These are phyloP conservation scores for Ochetophila trinervis DNA, from an alignment of 306 rosid species.

Conservation along the genomic window DNA sequence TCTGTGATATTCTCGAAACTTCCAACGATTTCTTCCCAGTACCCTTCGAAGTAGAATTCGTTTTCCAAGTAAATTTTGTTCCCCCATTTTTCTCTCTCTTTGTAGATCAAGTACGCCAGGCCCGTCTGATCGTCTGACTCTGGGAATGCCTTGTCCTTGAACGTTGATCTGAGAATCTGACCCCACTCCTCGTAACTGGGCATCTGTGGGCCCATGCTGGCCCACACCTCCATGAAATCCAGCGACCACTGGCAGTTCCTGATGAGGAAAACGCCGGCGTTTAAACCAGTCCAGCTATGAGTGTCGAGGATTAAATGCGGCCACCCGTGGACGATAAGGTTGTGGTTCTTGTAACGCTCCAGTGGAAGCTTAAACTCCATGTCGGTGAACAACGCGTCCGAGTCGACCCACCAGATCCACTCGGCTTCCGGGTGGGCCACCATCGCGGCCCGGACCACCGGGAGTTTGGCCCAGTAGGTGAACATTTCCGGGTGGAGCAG, in stretches of 20 bases:
- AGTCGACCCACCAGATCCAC: slow-evolving; percentile 99
- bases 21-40: slow-evolving; percentile 65
- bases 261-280: slow-evolving; percentile 83
- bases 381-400: slow-evolving; percentile 85
- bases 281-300: slow-evolving; percentile 87
- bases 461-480: slow-evolving; percentile 76
- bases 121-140: slow-evolving; percentile 95
- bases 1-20: slow-evolving; percentile 34
- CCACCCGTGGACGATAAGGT: slow-evolving; percentile 82
- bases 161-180: slow-evolving; percentile 35
- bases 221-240: slow-evolving; percentile 75
- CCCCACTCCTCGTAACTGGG: slow-evolving; percentile 77
- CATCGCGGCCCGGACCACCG: slow-evolving; percentile 73
- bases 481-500: slow-evolving; percentile 63
- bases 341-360: slow-evolving; percentile 52
- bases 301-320: slow-evolving; percentile 44
- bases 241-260: slow-evolving; percentile 88
- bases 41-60: slow-evolving; percentile 71
- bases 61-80: slow-evolving; percentile 63
- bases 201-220: slow-evolving; percentile 82
- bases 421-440: slow-evolving; percentile 90
- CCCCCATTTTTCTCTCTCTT: slow-evolving; percentile 57
- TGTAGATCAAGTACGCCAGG: slow-evolving; percentile 65
- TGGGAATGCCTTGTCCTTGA: slow-evolving; percentile 70
- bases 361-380: slow-evolving; percentile 76